Conservation (phyloP, 345 rosid species). For the Arabis alpina region DNA sequence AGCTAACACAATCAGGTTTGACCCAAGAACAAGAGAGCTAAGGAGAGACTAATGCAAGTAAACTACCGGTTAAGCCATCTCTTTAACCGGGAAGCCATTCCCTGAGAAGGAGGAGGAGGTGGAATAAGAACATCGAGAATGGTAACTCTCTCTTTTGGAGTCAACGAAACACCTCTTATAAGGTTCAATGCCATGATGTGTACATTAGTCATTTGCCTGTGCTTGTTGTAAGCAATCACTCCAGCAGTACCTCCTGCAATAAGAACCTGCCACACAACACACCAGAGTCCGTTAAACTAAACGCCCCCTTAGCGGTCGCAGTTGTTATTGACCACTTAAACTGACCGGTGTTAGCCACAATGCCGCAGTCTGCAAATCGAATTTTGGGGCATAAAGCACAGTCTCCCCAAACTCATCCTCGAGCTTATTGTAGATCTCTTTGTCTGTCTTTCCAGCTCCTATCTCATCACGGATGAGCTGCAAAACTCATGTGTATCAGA, state of each 20-base stretch:
- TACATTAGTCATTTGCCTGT: slow-evolving; percentile 71
- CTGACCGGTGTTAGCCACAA: slow-evolving; percentile 92
- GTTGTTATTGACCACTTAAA: slow-evolving; percentile 22
- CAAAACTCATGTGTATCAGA: slow-evolving; percentile 33
- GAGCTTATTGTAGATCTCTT: slow-evolving; percentile 87
- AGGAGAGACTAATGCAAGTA: background rate
- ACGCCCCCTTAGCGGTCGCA: background rate
- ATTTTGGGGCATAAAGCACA: slow-evolving; percentile 89
- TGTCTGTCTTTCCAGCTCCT: slow-evolving; percentile 80
- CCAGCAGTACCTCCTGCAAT: slow-evolving; percentile 70
- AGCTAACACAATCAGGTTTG: background rate
- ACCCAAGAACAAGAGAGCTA: slow-evolving; percentile 25
- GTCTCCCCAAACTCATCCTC: slow-evolving; percentile 97
- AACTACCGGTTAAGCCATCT: slow-evolving; percentile 44
- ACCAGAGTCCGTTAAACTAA: slow-evolving; percentile 8
- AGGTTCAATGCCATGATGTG: slow-evolving; percentile 89
- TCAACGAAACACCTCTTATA: slow-evolving; percentile 79
- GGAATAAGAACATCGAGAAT: slow-evolving; percentile 89
- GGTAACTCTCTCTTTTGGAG: slow-evolving; percentile 82
- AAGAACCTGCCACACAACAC: slow-evolving; percentile 31
- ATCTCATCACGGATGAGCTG: slow-evolving; percentile 96
- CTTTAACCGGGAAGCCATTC: slow-evolving; percentile 60
- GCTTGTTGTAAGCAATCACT: slow-evolving; percentile 69
- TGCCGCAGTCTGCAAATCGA: slow-evolving; percentile 90
- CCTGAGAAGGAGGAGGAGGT: slow-evolving; percentile 59